These are phyloP conservation scores for Lactarius deliciosus DNA, from an alignment of 768 basidiomycete species.

Conservation along the genomic window DNA sequence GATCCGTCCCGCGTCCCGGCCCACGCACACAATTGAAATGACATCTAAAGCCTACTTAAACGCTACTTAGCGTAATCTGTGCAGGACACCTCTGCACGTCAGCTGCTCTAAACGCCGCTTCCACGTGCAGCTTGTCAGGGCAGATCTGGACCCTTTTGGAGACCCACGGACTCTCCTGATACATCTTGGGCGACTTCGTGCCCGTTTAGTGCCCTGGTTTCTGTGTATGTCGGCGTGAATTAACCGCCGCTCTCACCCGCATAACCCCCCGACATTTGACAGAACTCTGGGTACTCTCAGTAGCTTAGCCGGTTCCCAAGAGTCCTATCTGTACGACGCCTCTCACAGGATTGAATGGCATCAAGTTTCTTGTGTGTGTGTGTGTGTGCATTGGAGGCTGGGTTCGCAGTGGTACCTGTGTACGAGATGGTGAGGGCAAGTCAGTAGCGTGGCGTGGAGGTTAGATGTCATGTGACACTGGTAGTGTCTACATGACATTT, in stretches of 20 bases:
- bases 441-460: neutral
- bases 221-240: neutral
- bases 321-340: neutral
- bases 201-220: neutral
- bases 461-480: neutral
- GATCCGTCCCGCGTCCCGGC: neutral
- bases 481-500: neutral
- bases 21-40: neutral
- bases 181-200: neutral
- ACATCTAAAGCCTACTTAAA: conserved; percentile 3
- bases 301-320: neutral
- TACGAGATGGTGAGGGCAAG: neutral
- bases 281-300: neutral
- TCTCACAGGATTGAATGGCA: neutral
- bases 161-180: neutral
- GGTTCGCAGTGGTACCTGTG: neutral
- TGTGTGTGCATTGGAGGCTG: neutral
- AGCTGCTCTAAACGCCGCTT: neutral
- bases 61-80: neutral
- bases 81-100: neutral
- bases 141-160: neutral
- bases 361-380: neutral
- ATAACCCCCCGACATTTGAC: neutral
- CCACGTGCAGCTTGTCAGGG: neutral
- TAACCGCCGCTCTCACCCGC: neutral